Evolutionary conservation across 768 basidiomycete species (phyloP), one percentile per base, ranked within the genome.

Genomic region (Paxillus ammoniavirescens): DNA sequence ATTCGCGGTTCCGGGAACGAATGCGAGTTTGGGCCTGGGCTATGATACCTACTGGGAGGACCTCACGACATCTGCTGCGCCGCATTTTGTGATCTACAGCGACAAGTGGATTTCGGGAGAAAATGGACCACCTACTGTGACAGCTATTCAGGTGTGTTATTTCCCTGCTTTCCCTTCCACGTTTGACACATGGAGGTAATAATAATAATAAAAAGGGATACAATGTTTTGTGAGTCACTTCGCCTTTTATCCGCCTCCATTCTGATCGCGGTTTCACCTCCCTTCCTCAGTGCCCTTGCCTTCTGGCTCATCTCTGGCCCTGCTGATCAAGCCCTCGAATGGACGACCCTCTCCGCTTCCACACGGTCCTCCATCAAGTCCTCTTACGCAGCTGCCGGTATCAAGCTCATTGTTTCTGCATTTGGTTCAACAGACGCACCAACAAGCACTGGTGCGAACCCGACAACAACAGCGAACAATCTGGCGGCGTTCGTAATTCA

Each of bases 401-500:
- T 86, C 64, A 80, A 77, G 52, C 65, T 86, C 21, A 78, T 85
- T 55, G 86, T 87, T 8, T 84, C 84, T 28, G 81, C 77, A 2
- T 88, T 86, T 61, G 85, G 84, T 31, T 61, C 66, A 7, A 67
- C 73, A 6, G 80, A 83, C 61, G 70, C 73, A 17, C 86, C 87
- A 4, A 88, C 86, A 8, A 74, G 77, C 9, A 69, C 61, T 10
- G 77, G 78, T 42, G 81, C 79, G n/a, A 83, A 89, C 65, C 82
- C 87, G 17, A 70, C 81, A 7, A 70, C 72, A 7, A 80, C 81
- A 14, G 88, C 88, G 1, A 80, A 83, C 55, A 80, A 77, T 2
- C 76, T 89, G 65, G 86, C 87, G 0, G 77, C 77, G 12, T 90
- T 77, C 73, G 87, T 89, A 8, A 81, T 78, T 53, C 58, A 81